Base-by-base conservation (phyloP, 2,329 filamentous ascomycete genomes). In the Fusarium humuli region DNA sequence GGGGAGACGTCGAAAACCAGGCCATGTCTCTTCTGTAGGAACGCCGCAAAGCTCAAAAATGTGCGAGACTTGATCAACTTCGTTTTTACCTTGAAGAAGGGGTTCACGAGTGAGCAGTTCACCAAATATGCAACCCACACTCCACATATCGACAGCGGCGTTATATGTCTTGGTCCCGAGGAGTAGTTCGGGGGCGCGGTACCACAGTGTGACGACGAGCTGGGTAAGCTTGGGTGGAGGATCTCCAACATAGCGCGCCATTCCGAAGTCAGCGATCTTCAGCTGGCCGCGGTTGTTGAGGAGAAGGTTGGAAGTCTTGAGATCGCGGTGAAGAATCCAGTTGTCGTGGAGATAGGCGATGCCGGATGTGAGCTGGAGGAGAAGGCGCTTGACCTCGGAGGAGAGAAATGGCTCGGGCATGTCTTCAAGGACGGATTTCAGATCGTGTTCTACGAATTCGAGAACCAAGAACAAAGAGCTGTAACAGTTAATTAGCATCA, bases 261-360 rank as follows among this genome's bases (percentile, higher is more conserved):
- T 98, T 79, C 96, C 96, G 78, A 99, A 99, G 81, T 99, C 96
- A 65, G 96, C 96, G 70, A 99, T 91, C 81, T 98, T 98, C 80
- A 99, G 91, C 79, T 92, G 91, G 47, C 96, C 96, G 47, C 94
- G 92, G 83, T 98, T 98, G 83, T 94, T 97, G 82, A 99, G 91
- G 48, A 99, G 90, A 48, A 99, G 90, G 77, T 97, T 97, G 50
- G 92, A 95, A 6, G 94, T 97, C 81, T 97, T 97, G 75, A 97
- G 89, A 81, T 98, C 94, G 60, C 94, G 93, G 82, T 96, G 94
- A 65, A 99, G 87, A 75, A 99, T 97, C 91, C 91, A 97, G 81
- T 94, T 89, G 48, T 88, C 86, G 83, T 99, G 96, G 16, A 99
- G 89, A 81, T 95, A 97, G 61, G 90, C 87, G 18, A 97, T 88